Evolutionary conservation across 2,329 filamentous ascomycete genomes (phyloP).

Genomic region (Metarhizium rileyi): DNA sequence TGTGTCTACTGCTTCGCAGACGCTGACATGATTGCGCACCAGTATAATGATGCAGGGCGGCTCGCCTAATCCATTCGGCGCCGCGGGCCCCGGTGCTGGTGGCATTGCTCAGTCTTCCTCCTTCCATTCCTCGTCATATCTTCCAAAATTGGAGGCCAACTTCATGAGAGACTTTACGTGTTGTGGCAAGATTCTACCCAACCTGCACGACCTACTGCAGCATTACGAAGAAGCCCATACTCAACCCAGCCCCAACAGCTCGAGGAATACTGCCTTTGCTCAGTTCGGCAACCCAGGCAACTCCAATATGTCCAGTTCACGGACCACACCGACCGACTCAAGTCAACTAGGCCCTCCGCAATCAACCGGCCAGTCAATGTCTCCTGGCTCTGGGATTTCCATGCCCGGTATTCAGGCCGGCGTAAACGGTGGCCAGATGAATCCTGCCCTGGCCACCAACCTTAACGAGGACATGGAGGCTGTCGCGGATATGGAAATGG

Average conservation of each 20-base stretch:
- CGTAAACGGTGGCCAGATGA: constrained; percentile 26
- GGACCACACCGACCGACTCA: constrained; percentile 22
- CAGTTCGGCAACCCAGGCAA: constrained; percentile 27
- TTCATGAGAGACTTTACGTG: constrained; percentile 98
- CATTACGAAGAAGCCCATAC: constrained; percentile 96
- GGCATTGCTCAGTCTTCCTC: constrained; percentile 75
- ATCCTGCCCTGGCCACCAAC: constrained; percentile 31
- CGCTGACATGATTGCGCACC: constrained; percentile 10
- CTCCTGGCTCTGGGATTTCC: constrained; percentile 24
- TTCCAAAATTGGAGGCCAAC: constrained; percentile 91
- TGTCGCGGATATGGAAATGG: constrained; percentile 94
- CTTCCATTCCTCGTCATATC: constrained; percentile 91
- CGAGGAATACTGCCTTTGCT: constrained; percentile 30
- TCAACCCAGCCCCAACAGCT: constrained; percentile 43
- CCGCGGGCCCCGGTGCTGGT: no score
- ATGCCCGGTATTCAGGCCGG: constrained; percentile 25
- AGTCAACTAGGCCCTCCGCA: constrained; percentile 15
- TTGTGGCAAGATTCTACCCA: constrained; percentile 81
- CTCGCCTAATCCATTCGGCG: constrained; percentile 61
- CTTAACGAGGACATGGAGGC: constrained; percentile 63
- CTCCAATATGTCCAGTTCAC: constrained; percentile 24
- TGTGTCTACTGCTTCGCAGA: no score
- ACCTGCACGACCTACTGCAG: constrained; percentile 87
- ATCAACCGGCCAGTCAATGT: constrained; percentile 24
- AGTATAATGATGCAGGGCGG: constrained; percentile 95